These are phyloP conservation scores for Melaleuca quinquenervia DNA, from an alignment of 345 rosid species.

Conservation along the genomic window DNA sequence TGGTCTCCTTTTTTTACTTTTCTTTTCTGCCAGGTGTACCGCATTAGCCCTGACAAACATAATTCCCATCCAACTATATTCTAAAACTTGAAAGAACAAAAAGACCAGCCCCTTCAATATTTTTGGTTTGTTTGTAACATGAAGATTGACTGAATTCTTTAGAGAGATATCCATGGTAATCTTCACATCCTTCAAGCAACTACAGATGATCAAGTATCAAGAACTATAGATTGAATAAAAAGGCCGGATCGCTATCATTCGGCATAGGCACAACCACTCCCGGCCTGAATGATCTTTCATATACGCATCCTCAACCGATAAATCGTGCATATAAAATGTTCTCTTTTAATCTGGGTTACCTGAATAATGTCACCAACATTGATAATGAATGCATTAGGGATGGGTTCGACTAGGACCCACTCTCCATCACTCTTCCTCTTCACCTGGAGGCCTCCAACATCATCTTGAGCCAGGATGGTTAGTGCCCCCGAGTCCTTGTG, in stretches of 20 bases:
- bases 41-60: too few relatives aligned
- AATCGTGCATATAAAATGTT: neutral
- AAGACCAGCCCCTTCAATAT: too few relatives aligned
- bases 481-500: conserved; percentile 18
- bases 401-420: conserved; percentile 22
- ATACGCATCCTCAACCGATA: neutral
- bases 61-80: too few relatives aligned
- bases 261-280: neutral
- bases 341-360: conserved; percentile 1
- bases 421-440: conserved; percentile 24
- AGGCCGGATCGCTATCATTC: neutral
- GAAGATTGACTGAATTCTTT: neutral
- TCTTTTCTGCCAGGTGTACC: too few relatives aligned
- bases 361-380: conserved; percentile 20
- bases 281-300: neutral
- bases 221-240: neutral
- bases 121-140: neutral
- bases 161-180: neutral
- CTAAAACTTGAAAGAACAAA: neutral
- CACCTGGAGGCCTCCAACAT: conserved; percentile 25
- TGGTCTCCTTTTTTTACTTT: too few relatives aligned
- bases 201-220: neutral
- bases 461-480: conserved; percentile 22
- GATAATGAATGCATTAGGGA: conserved; percentile 13
- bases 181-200: neutral